phyloP scores from a whole-genome alignment of 371 early-diverging fungal species.

The Mortierella sp. region DNA sequence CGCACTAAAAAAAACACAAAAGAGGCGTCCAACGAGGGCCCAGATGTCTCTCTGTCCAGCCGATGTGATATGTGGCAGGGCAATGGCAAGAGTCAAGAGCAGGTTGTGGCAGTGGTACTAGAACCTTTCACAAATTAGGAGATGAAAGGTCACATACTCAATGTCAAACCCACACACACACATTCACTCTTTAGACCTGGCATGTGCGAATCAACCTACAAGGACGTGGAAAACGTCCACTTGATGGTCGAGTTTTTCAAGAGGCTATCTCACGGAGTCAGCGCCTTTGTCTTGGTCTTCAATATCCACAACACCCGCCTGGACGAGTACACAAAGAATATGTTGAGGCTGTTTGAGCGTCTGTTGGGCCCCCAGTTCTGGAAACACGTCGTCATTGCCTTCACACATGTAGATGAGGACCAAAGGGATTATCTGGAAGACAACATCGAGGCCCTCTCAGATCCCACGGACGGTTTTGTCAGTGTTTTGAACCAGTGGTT shows the following conservation, averaged over 20 bases:
- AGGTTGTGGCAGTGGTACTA: not conserved
- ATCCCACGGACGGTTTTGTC: conserved; percentile 66
- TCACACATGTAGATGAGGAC: conserved; percentile 75
- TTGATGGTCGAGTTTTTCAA: conserved; percentile 72
- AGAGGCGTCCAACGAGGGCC: not conserved
- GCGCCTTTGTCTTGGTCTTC: conserved; percentile 72
- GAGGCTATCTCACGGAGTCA: conserved; percentile 69
- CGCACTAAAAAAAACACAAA: not conserved
- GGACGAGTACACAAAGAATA: conserved; percentile 74
- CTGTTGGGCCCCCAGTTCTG: conserved; percentile 72
- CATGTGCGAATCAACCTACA: conserved; percentile 65
- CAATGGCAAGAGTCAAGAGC: not conserved
- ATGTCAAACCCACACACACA: not conserved
- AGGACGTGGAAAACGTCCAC: conserved; percentile 66
- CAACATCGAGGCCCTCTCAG: conserved; percentile 68
- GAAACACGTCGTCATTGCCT: conserved; percentile 73
- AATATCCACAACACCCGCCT: conserved; percentile 65
- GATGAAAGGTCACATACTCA: not conserved
- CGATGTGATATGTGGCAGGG: not conserved
- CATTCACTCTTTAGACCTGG: conserved; percentile 57
- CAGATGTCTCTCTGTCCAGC: not conserved
- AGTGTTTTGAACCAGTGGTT: conserved; percentile 62
- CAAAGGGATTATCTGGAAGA: conserved; percentile 68
- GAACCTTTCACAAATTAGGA: not conserved
- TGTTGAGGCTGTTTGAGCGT: conserved; percentile 69